Evolutionary conservation across 2,329 filamentous ascomycete species (phyloP), one percentile per base, ranked within the genome.

Genomic region (Fonsecaea pugnacius): DNA sequence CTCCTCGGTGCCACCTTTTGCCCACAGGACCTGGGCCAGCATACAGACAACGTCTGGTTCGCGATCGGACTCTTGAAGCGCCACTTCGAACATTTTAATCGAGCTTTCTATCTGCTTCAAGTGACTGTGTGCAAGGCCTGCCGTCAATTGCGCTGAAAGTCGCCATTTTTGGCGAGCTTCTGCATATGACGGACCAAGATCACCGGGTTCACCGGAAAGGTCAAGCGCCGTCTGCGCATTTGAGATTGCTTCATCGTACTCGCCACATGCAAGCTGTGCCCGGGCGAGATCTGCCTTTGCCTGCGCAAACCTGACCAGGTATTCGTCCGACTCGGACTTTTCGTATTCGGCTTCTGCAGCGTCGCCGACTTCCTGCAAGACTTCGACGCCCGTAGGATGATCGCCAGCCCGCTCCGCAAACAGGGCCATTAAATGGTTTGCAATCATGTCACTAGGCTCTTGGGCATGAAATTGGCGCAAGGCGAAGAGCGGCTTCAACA

Each of bases 1-100:
- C 61, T 93, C 90, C 0, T 88, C 83, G 6, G 89, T 86, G 0
- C 88, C 87, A 8, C 91, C 92, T 69, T 91, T 92, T 0, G 93
- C 93, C 94, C 95, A 99, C 0, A 98, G 83, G 0, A 98, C 91
- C 76, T 98, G 92, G 0, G 93, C 91, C 12, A 98, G 82, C 12
- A 97, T 82, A 72, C 93, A 97, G 0, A 92, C 88, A 1, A 94
- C 89, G 73, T 97, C 92, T 0, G 93, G 90, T 66, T 92, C 88
- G 12, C 51, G 38, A 30, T 55, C 33, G 0, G 90, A 92, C 74
- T 96, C 92, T 62, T 88, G 83, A 7, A 98, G 82, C 0, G 92
- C 92, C 2, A 87, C 83, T 68, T 91, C 87, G 76, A 99, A 96
- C 78, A 90, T 92, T 10, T 84, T 82, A 30, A 96, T 87, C 0